phyloP scores from a whole-genome alignment of 202 grass and related monocot species.

The Eragrostis tef region DNA sequence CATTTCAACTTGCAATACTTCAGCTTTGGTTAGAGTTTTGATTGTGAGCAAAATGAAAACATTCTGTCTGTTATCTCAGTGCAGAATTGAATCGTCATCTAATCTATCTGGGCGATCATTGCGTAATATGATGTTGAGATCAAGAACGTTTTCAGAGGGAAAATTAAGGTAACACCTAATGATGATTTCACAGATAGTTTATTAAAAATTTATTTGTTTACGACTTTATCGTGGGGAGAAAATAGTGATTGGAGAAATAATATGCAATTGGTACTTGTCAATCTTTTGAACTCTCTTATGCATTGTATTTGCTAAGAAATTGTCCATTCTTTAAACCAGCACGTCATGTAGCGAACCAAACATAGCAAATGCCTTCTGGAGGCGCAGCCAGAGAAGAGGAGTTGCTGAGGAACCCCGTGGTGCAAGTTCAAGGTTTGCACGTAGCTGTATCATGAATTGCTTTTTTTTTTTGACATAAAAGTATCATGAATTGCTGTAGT shows the following conservation, averaged over 20 bases:
- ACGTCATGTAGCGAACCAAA: conserved; percentile 94
- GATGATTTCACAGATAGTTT: conserved; percentile 23
- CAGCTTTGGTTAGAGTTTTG: conserved; percentile 36
- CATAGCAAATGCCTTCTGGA: conserved; percentile 91
- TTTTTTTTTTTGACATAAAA: too few species aligned
- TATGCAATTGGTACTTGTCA: conserved; percentile 18
- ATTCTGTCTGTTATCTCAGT: conserved; percentile 52
- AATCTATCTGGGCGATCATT: conserved; percentile 76
- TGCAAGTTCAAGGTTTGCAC: conserved; percentile 84
- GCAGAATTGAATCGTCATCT: conserved; percentile 86
- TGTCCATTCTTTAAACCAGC: conserved; percentile 59
- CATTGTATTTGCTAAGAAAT: conserved; percentile 44
- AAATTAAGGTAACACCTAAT: conserved; percentile 76
- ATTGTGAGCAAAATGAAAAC: conserved; percentile 71
- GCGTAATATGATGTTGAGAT: conserved; percentile 80
- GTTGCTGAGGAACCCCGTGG: conserved; percentile 70
- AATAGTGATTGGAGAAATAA: background rate
- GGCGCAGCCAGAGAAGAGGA: conserved; percentile 83
- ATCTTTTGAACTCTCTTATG: conserved; percentile 41
- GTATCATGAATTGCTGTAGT: conserved; percentile 12
- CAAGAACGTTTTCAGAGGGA: conserved; percentile 88
- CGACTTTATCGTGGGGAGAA: background rate
- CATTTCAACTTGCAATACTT: conserved; percentile 18
- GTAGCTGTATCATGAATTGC: conserved; percentile 22
- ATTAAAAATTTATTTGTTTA: conserved; percentile 43